Percentiles rank a stretch among this genome's conserved stretches.
phyloP scores from a whole-genome alignment of 345 rosid species.

The Cardamine resedifolia region DNA sequence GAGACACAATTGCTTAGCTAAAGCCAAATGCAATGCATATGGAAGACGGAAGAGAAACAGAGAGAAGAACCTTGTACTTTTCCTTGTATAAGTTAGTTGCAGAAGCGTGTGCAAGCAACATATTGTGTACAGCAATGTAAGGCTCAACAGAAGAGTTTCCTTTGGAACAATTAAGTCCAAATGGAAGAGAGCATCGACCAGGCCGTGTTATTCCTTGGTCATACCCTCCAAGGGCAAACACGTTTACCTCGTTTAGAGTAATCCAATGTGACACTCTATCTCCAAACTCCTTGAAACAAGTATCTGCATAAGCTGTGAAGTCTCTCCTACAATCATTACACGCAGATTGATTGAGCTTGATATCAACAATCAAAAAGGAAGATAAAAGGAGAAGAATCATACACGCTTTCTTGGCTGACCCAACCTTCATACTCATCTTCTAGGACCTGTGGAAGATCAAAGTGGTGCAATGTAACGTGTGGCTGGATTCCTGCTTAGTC shows the following conservation, averaged over 20 bases:
- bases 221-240: conserved; percentile 74
- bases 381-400: conserved; percentile 20
- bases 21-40: background rate
- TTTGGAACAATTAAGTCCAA: conserved; percentile 52
- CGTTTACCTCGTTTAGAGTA: conserved; percentile 75
- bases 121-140: conserved; percentile 70
- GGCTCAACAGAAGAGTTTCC: conserved; percentile 85
- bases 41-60: background rate
- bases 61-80: conserved; percentile 63
- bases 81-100: conserved; percentile 60
- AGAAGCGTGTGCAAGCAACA: conserved; percentile 66
- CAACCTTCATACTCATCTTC: conserved; percentile 82
- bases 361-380: background rate
- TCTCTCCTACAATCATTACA: conserved; percentile 54
- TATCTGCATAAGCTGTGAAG: conserved; percentile 45
- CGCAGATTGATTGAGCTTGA: background rate
- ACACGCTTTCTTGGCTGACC: conserved; percentile 56
- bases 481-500: conserved; percentile 56
- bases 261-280: conserved; percentile 89
- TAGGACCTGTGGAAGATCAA: conserved; percentile 63
- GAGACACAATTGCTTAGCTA: background rate
- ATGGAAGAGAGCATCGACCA: conserved; percentile 74
- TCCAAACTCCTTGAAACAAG: conserved; percentile 64
- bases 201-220: conserved; percentile 81
- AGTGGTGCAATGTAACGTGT: conserved; percentile 55